Evolutionary conservation across 768 basidiomycete species (phyloP).

Genomic region (Ramaria rubella): DNA sequence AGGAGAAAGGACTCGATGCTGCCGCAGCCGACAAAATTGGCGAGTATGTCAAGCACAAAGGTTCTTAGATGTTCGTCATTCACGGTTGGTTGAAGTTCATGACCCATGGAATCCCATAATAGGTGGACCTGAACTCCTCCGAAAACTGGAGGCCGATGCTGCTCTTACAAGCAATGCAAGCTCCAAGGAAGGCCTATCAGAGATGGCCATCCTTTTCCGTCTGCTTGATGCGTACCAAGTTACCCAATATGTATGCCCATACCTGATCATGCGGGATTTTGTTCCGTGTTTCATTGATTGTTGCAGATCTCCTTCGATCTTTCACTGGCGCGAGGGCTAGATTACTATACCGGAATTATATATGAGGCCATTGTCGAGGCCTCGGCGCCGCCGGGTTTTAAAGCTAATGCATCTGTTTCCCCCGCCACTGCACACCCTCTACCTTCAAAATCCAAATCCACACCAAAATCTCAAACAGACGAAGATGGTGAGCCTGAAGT

Average conservation of each 20-base stretch:
- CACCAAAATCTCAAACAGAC: slow-evolving; percentile 24
- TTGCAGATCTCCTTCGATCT: slow-evolving; percentile 88
- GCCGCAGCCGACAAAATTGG: slow-evolving; percentile 89
- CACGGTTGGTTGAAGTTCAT: background rate
- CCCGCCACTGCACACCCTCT: slow-evolving; percentile 9
- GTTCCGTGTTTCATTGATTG: background rate
- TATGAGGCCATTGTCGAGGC: slow-evolving; percentile 94
- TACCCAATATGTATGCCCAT: slow-evolving; percentile 56
- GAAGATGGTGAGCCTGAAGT: slow-evolving; percentile 63
- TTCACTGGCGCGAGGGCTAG: slow-evolving; percentile 93
- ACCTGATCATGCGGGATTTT: background rate
- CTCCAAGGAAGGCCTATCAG: slow-evolving; percentile 76
- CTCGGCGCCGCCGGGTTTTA: slow-evolving; percentile 86
- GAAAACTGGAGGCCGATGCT: slow-evolving; percentile 57
- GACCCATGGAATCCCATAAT: background rate
- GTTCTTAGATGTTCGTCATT: slow-evolving; percentile 34
- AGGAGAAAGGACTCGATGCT: slow-evolving; percentile 83
- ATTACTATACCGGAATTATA: slow-evolving; percentile 98
- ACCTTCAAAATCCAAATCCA: slow-evolving; percentile 29
- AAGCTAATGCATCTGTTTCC: slow-evolving; percentile 17
- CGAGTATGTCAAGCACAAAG: slow-evolving; percentile 94
- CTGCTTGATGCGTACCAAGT: slow-evolving; percentile 79
- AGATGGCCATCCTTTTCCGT: slow-evolving; percentile 81
- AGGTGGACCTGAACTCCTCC: slow-evolving; percentile 78
- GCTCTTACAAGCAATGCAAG: slow-evolving; percentile 59